Evolutionary conservation across 441 rosid species (phyloP), one percentile per base, ranked within the genome.

Genomic region (Oxalis stricta): DNA sequence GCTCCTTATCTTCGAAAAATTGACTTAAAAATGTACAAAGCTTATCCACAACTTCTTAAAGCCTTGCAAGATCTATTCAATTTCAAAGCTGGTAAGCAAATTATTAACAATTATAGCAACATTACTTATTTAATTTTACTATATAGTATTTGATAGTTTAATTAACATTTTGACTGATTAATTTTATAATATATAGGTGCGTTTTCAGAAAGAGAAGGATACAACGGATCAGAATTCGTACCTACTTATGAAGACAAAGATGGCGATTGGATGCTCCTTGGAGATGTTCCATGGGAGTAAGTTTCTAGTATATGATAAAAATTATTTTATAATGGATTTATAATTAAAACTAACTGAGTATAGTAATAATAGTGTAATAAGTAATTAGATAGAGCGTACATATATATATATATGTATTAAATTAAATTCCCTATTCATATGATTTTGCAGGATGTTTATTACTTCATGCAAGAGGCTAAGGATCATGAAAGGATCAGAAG

Each of bases 401-500:
- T n/a, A n/a, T n/a, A n/a, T n/a, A n/a, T n/a, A n/a, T n/a, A n/a
- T n/a, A n/a, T n/a, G n/a, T n/a, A n/a, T n/a, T n/a, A n/a, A n/a
- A n/a, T n/a, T n/a, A n/a, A n/a, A n/a, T n/a, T n/a, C n/a, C n/a
- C n/a, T n/a, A n/a, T n/a, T n/a, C n/a, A n/a, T n/a, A n/a, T n/a
- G n/a, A n/a, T n/a, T n/a, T n/a, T n/a, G n/a, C n/a, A n/a, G n/a
- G 44, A 71, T 71, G 82, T 75, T 71, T 48, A 58, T 66, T 1
- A 50, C 59, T 5, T 65, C 77, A 6, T 75, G 77, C 72, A 71
- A 63, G 62, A 68, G 70, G 45, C 34, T 75, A 46, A 63, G 80
- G 57, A 63, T 75, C 61, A 67, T 70, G 77, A 74, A 69, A 67
- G 74, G 76, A 45, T 58, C 63, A 21, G 81, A 65, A 53, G 77